phyloP scores from a whole-genome alignment of 2,329 filamentous ascomycete genomes.

The Fusarium falciforme region DNA sequence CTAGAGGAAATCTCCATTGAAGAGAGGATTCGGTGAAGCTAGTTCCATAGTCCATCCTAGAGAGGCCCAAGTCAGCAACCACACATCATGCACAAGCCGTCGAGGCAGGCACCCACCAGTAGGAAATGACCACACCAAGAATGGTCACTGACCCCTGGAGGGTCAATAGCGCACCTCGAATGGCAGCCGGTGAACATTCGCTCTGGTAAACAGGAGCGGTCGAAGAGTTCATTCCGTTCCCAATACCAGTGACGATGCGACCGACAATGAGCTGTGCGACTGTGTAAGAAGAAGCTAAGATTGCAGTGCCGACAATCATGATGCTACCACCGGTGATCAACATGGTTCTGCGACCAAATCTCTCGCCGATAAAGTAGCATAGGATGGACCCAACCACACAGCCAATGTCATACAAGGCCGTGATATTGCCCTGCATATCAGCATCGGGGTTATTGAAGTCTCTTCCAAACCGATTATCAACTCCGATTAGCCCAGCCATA shows the following conservation, averaged over 20 bases:
- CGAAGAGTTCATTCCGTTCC: slow-evolving; percentile 58
- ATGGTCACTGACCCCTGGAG: not conserved
- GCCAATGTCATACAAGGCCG: slow-evolving; percentile 17
- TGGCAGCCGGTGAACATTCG: slow-evolving; percentile 8
- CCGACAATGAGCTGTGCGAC: slow-evolving; percentile 55
- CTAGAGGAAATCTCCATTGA: not conserved
- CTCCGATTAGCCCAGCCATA: slow-evolving; percentile 15
- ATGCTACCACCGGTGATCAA: too few relatives aligned
- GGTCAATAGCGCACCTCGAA: not conserved
- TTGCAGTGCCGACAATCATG: slow-evolving; percentile 52
- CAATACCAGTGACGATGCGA: slow-evolving; percentile 55
- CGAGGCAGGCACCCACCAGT: not conserved
- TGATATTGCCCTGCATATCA: slow-evolving; percentile 24
- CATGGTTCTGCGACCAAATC: too few relatives aligned
- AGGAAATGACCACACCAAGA: not conserved
- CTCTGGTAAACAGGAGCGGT: slow-evolving; percentile 11
- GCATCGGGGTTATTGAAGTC: slow-evolving; percentile 24
- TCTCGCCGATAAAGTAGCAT: too few relatives aligned
- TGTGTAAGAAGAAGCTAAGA: slow-evolving; percentile 51
- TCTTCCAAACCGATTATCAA: slow-evolving; percentile 15
- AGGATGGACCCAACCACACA: slow-evolving; percentile 13
- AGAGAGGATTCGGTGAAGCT: not conserved
- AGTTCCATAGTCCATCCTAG: not conserved
- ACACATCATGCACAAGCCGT: not conserved
- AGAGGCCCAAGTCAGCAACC: too few relatives aligned